These are phyloP conservation scores for Vanrija sp. DNA, from an alignment of 1,284 basidiomycete species.

Conservation along the genomic window DNA sequence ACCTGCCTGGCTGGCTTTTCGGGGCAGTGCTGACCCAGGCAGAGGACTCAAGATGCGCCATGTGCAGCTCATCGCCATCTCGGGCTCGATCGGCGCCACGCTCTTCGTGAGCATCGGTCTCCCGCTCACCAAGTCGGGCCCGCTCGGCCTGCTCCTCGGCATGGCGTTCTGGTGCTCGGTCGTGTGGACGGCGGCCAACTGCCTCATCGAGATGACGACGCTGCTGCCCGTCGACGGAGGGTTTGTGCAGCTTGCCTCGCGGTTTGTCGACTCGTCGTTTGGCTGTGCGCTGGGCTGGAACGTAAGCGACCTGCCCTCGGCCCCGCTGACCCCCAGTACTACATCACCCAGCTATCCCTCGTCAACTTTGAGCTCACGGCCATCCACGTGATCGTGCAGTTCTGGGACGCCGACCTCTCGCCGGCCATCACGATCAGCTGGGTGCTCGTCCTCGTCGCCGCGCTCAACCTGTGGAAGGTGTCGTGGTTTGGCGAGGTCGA, in stretches of 20 bases:
- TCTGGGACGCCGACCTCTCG: constrained; percentile 24
- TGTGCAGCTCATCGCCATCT: constrained; percentile 28
- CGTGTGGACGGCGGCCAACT: constrained; percentile 22
- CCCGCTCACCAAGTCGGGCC: constrained; percentile 23
- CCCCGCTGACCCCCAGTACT: neutral
- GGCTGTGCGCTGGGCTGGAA: constrained; percentile 25
- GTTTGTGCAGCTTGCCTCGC: constrained; percentile 20
- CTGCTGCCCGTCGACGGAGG: constrained; percentile 23
- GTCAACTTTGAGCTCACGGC: constrained; percentile 12
- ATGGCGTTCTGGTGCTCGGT: constrained; percentile 19
- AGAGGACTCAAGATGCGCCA: constrained; percentile 26
- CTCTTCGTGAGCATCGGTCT: constrained; percentile 28
- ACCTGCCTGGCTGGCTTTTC: no score
- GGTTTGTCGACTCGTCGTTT: constrained; percentile 22
- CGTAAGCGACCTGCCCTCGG: neutral
- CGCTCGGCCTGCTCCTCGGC: constrained; percentile 26
- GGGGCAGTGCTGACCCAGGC: neutral
- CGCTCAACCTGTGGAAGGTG: constrained; percentile 26
- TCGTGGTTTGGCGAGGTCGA: constrained; percentile 28
- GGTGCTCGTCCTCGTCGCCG: constrained; percentile 20
- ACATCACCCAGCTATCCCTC: constrained; percentile 1
- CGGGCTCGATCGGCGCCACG: constrained; percentile 20
- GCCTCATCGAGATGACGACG: constrained; percentile 25
- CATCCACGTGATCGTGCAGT: constrained; percentile 30
- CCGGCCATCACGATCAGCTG: constrained; percentile 32